phyloP scores from a whole-genome alignment of 805 yeast species.

The Ogataea chonburiensis region DNA sequence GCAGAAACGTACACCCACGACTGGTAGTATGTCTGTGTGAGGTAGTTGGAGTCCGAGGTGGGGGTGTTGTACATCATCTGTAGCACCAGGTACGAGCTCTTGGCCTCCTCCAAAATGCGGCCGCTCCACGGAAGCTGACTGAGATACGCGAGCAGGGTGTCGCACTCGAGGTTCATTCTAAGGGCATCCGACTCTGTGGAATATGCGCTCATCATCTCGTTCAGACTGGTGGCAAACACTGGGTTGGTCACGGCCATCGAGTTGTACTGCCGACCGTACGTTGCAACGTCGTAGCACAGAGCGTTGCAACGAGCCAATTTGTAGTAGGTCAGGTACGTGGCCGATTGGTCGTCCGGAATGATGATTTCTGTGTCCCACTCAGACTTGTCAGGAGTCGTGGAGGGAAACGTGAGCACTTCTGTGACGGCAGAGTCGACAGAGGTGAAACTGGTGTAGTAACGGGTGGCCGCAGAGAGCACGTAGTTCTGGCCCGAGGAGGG shows the following conservation, averaged over 20 bases:
- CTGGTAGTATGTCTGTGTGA: conserved; percentile 11
- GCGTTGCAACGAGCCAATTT: conserved; percentile 15
- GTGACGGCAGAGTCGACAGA: conserved; percentile 6
- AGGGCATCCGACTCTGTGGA: conserved; percentile 6
- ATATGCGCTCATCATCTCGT: conserved; percentile 3
- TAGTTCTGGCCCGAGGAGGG: conserved; percentile 7
- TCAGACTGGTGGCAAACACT: conserved; percentile 6
- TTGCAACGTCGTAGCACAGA: conserved; percentile 8
- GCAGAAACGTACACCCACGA: conserved; percentile 9
- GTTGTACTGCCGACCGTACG: conserved; percentile 13
- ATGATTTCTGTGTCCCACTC: conserved; percentile 13
- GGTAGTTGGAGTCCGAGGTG: conserved; percentile 2
- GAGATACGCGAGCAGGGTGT: conserved; percentile 5
- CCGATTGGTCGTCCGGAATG: conserved; percentile 6
- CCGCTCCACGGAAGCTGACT: conserved; percentile 11
- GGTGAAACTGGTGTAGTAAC: conserved; percentile 7
- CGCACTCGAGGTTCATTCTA: conserved; percentile 8
- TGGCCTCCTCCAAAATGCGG: conserved; percentile 9
- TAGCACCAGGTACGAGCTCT: conserved; percentile 8
- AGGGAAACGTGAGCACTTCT: neutral
- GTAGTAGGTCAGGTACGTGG: conserved; percentile 5
- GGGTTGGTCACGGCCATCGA: conserved; percentile 9
- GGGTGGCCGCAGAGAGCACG: conserved; percentile 5
- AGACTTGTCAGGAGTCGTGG: conserved; percentile 1
- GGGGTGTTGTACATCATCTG: conserved; percentile 7